Evolutionary conservation across 306 rosid genomes (phyloP).

Genomic region (Corylus avellana): DNA sequence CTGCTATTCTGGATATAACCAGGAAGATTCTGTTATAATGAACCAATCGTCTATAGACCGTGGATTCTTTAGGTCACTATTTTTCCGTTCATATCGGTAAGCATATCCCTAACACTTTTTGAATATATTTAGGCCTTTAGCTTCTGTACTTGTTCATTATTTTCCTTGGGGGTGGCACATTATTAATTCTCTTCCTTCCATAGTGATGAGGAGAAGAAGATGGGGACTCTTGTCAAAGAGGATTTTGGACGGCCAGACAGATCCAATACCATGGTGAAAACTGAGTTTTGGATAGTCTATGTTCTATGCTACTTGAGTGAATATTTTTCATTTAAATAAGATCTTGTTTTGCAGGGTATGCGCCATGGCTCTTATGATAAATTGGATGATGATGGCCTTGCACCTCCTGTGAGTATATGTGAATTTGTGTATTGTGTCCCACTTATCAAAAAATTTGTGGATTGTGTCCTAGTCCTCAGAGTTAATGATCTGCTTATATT

Average conservation of each 20-base stretch:
- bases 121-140: neutral
- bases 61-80: constrained; percentile 92
- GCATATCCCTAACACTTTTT: constrained; percentile 17
- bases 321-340: constrained; percentile 3
- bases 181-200: constrained; percentile 8
- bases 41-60: constrained; percentile 97
- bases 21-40: constrained; percentile 99
- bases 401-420: constrained; percentile 84
- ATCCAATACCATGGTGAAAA: constrained; percentile 78
- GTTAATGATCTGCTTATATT: constrained; percentile 6
- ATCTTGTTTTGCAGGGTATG: constrained; percentile 79
- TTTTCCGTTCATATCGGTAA: constrained; percentile 95
- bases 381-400: constrained; percentile 98
- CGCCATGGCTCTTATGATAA: constrained; percentile 97
- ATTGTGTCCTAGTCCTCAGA: constrained; percentile 15
- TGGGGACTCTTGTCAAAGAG: constrained; percentile 99
- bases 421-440: constrained; percentile 6
- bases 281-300: constrained; percentile 1
- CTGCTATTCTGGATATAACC: constrained; percentile 97
- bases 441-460: neutral
- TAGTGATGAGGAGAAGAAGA: constrained; percentile 98
- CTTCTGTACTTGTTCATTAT: constrained; percentile 4
- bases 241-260: constrained; percentile 99
- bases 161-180: constrained; percentile 15
- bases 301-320: constrained; percentile 10